Evolutionary conservation across 1,284 basidiomycete species (phyloP).

Genomic region (Thecaphora thlaspeos): DNA sequence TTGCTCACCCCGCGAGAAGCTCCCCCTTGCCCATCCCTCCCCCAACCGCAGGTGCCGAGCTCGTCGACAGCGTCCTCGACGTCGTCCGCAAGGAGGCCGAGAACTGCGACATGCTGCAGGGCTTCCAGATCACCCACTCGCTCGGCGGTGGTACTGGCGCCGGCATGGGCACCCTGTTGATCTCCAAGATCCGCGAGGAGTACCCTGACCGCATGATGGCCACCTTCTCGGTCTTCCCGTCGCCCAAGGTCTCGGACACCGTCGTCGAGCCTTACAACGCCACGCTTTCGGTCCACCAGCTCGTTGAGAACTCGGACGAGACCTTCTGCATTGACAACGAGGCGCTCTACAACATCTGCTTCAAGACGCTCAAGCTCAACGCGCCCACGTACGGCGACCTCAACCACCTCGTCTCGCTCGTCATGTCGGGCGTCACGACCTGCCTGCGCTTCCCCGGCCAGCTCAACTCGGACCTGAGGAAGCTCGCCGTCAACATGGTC

Average conservation of each 20-base stretch:
- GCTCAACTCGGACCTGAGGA: slow-evolving; percentile 88
- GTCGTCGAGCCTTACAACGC: slow-evolving; percentile 95
- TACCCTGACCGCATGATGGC: slow-evolving; percentile 76
- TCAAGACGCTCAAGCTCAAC: slow-evolving; percentile 72
- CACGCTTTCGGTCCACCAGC: slow-evolving; percentile 82
- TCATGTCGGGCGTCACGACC: slow-evolving; percentile 97
- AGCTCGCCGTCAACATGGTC: slow-evolving; percentile 83
- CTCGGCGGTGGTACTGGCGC: slow-evolving; percentile 75
- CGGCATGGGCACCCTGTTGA: slow-evolving; percentile 50
- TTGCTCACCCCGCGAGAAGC: too few species aligned
- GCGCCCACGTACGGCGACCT: slow-evolving; percentile 54
- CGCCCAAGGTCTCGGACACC: slow-evolving; percentile 92
- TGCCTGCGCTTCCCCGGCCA: slow-evolving; percentile 92
- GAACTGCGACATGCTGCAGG: slow-evolving; percentile 81
- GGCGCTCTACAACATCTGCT: slow-evolving; percentile 83
- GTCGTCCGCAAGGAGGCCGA: slow-evolving; percentile 63
- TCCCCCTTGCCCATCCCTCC: too few species aligned
- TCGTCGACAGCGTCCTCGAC: slow-evolving; percentile 78
- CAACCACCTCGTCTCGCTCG: slow-evolving; percentile 77
- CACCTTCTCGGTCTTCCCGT: slow-evolving; percentile 87
- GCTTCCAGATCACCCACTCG: slow-evolving; percentile 89
- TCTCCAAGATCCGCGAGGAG: slow-evolving; percentile 58
- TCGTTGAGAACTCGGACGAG: slow-evolving; percentile 83
- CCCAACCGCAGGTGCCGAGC: slow-evolving; percentile 69
- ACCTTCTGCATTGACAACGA: slow-evolving; percentile 92